phyloP scores from a whole-genome alignment of 2,329 filamentous ascomycete species.

The Thielaviopsis punctulata region DNA sequence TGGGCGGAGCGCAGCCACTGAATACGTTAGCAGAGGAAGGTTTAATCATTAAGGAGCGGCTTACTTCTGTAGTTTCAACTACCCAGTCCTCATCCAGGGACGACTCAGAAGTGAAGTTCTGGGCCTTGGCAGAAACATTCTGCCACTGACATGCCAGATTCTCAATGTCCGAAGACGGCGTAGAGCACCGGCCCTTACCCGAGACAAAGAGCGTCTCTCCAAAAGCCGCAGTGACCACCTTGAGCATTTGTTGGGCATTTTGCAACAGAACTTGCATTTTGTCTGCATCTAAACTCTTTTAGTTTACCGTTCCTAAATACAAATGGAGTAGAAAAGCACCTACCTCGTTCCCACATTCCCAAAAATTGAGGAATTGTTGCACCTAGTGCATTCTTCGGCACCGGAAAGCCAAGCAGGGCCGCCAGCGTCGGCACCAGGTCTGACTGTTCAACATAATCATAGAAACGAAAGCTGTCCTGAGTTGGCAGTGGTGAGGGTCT shows the following conservation, averaged over 20 bases:
- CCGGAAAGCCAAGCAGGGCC: conserved; percentile 69
- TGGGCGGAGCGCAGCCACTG: conserved; percentile 58
- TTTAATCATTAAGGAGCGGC: background rate
- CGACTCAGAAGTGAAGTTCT: background rate
- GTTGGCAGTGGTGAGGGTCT: conserved; percentile 37
- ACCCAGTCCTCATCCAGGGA: background rate
- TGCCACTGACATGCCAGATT: conserved; percentile 55
- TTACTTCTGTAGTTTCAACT: conserved; percentile 1
- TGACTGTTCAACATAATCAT: conserved; percentile 74
- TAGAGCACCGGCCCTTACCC: background rate
- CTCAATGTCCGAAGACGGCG: conserved; percentile 25
- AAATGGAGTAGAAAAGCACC: conserved; percentile 13
- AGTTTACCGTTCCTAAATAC: conserved; percentile 13
- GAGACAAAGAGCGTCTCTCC: conserved; percentile 22
- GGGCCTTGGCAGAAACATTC: conserved; percentile 13
- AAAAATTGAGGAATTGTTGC: conserved; percentile 69
- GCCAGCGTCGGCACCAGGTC: conserved; percentile 84
- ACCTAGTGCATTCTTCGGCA: conserved; percentile 79
- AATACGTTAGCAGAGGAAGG: background rate
- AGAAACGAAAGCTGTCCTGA: conserved; percentile 63
- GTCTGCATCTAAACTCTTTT: conserved; percentile 40
- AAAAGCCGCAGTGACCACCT: conserved; percentile 60
- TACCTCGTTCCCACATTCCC: conserved; percentile 54
- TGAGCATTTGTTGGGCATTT: conserved; percentile 68
- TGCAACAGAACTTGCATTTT: conserved; percentile 51